These are phyloP conservation scores for Pythium pectinolyticum DNA, from an alignment of 352 stramenopile species.

Conservation along the genomic window DNA sequence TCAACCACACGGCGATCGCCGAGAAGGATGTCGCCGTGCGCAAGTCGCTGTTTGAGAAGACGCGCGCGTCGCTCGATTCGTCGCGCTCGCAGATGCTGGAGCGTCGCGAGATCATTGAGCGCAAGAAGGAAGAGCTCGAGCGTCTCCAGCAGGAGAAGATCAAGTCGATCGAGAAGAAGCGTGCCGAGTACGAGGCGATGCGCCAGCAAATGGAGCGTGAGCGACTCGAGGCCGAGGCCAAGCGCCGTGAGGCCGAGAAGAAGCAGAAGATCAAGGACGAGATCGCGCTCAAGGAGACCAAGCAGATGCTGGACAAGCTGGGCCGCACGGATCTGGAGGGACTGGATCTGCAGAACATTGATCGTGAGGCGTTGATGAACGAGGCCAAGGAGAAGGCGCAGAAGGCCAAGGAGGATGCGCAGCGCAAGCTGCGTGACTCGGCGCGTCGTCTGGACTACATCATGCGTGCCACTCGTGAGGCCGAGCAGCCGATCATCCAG, in stretches of 20 bases:
- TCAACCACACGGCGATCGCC: slow-evolving; percentile 26
- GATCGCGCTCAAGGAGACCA: slow-evolving; percentile 91
- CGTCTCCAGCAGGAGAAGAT: slow-evolving; percentile 91
- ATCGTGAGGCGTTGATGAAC: slow-evolving; percentile 84
- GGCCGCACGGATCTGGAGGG: slow-evolving; percentile 70
- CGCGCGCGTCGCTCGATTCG: slow-evolving; percentile 58
- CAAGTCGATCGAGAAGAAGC: slow-evolving; percentile 83
- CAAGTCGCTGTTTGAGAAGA: slow-evolving; percentile 68
- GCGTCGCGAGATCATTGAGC: slow-evolving; percentile 94
- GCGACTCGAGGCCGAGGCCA: slow-evolving; percentile 76
- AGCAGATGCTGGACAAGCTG: slow-evolving; percentile 77
- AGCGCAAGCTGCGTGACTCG: slow-evolving; percentile 91
- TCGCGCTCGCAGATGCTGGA: slow-evolving; percentile 89
- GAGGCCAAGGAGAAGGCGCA: slow-evolving; percentile 94
- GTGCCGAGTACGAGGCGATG: slow-evolving; percentile 67
- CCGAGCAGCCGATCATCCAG: slow-evolving; percentile 92
- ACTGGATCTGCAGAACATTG: slow-evolving; percentile 71
- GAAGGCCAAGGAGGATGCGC: slow-evolving; percentile 94
- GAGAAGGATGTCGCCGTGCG: slow-evolving; percentile 32
- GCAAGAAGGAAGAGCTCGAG: slow-evolving; percentile 96
- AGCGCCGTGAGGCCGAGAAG: slow-evolving; percentile 91
- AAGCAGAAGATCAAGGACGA: slow-evolving; percentile 95
- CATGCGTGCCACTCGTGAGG: slow-evolving; percentile 94
- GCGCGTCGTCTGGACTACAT: slow-evolving; percentile 96
- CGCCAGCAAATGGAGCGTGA: slow-evolving; percentile 76